Conservation (phyloP, 2,329 filamentous ascomycete species). For the Helotiales sp. region DNA sequence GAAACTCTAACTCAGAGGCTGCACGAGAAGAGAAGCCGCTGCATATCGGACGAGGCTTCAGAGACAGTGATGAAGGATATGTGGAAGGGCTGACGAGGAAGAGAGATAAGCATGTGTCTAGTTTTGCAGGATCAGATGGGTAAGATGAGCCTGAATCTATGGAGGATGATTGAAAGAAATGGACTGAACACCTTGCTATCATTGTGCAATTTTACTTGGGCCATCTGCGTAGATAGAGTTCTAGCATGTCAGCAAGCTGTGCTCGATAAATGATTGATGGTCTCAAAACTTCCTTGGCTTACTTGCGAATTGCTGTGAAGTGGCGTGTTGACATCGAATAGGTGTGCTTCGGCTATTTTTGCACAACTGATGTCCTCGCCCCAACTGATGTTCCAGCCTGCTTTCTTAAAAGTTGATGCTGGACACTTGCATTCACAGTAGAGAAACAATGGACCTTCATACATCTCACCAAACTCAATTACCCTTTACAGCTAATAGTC, state of each 20-base stretch:
- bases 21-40: slow-evolving; percentile 10
- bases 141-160: slow-evolving; percentile 32
- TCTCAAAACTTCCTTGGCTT: too few relatives aligned
- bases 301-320: too few relatives aligned
- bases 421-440: too few relatives aligned
- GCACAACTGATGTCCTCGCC: too few relatives aligned
- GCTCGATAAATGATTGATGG: too few relatives aligned
- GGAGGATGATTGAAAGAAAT: slow-evolving; percentile 29
- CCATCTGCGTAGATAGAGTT: background rate
- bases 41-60: slow-evolving; percentile 24
- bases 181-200: background rate
- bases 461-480: too few relatives aligned
- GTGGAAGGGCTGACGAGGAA: background rate
- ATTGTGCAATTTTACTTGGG: background rate
- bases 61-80: background rate
- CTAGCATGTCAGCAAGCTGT: background rate
- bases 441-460: too few relatives aligned
- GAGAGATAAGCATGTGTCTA: slow-evolving; percentile 8
- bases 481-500: too few relatives aligned
- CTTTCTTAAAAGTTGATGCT: too few relatives aligned
- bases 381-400: too few relatives aligned
- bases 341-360: too few relatives aligned
- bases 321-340: too few relatives aligned
- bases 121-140: slow-evolving; percentile 19
- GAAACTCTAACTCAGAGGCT: slow-evolving; percentile 4